A percentile compares a stretch with the other conserved stretches of the same genome.
Evolutionary conservation across 2,329 filamentous ascomycete genomes (phyloP).

Genomic region (Raffaelea ambrosiae): DNA sequence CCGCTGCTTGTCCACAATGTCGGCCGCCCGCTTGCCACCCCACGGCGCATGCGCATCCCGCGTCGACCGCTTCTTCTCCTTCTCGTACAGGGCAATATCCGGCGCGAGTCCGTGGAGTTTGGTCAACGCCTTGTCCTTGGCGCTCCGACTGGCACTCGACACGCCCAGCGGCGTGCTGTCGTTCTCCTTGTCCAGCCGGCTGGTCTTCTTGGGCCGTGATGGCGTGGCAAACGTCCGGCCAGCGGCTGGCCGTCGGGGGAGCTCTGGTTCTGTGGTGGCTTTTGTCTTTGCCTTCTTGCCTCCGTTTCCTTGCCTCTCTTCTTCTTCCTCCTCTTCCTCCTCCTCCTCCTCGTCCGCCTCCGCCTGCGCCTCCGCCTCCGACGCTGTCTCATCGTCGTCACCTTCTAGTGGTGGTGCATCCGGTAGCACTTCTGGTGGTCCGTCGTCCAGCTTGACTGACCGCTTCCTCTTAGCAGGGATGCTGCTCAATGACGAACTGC

Average conservation of each 20-base stretch:
- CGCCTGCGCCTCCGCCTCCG: slow-evolving; percentile 1
- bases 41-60: slow-evolving; percentile 43
- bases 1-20: slow-evolving; percentile 44
- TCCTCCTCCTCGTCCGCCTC: too few species aligned
- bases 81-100: slow-evolving; percentile 86
- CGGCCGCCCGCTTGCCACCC: slow-evolving; percentile 55
- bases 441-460: slow-evolving; percentile 23
- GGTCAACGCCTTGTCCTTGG: slow-evolving; percentile 76
- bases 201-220: slow-evolving; percentile 19
- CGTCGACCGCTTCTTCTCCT: slow-evolving; percentile 71
- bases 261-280: not conserved
- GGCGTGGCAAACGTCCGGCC: slow-evolving; percentile 20
- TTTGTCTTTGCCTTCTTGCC: not conserved
- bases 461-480: slow-evolving; percentile 14
- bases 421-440: not conserved
- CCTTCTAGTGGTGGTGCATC: slow-evolving; percentile 20
- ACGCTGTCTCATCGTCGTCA: slow-evolving; percentile 27
- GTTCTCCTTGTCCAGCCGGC: slow-evolving; percentile 65
- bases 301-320: too few species aligned
- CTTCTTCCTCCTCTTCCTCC: too few species aligned
- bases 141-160: slow-evolving; percentile 70
- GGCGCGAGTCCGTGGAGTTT: slow-evolving; percentile 68
- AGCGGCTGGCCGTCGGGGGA: slow-evolving; percentile 1
- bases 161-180: slow-evolving; percentile 57
- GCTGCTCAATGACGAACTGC: too few species aligned